Evolutionary conservation across 345 rosid species (phyloP), one percentile per base, ranked within the genome.

Genomic region (Populus simonii): DNA sequence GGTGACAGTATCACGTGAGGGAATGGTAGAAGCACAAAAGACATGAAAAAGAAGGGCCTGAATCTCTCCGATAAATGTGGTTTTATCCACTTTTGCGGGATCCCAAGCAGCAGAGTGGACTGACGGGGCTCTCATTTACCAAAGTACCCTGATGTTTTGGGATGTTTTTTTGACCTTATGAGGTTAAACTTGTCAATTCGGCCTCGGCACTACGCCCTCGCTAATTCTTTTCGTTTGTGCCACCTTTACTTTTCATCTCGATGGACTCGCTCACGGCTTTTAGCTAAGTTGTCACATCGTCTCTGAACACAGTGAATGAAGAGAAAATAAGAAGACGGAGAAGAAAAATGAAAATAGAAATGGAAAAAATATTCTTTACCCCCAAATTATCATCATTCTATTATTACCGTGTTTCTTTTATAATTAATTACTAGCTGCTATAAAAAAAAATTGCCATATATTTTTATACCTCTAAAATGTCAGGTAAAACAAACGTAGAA

Each of bases 21-120:
- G n/a, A 38, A 73, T 3, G 12, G 22, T 35, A 15, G 22, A 55
- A 36, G 5, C 68, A 59, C 49, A 18, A 16, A 36, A 66, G 20
- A 63, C 27, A 47, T 74, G 17, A 23, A 6, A 66, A 71, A 62
- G 38, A 43, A 22, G 15, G 72, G 83, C 68, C 72, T 20, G 39
- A 78, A 67, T 77, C 79, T 79, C 83, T 74, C 86, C 88, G 85
- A 73, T 72, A 84, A 74, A 79, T 73, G 15, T 77, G 87, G 86
- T 80, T 79, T 47, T 49, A 45, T 20, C 41, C 35, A 9, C 69
- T 55, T 53, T 57, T 17, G 35, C 71, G 55, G 77, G 79, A 74
- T 79, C 70, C 80, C 61, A 71, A 16, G 51, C 65, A 5, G 45
- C n/a, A 9, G 4, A 33, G 23, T 23, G 61, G 67, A 25, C 27